Evolutionary conservation across 176 grass and related monocot species (phyloP).

Genomic region (Eleusine indica): DNA sequence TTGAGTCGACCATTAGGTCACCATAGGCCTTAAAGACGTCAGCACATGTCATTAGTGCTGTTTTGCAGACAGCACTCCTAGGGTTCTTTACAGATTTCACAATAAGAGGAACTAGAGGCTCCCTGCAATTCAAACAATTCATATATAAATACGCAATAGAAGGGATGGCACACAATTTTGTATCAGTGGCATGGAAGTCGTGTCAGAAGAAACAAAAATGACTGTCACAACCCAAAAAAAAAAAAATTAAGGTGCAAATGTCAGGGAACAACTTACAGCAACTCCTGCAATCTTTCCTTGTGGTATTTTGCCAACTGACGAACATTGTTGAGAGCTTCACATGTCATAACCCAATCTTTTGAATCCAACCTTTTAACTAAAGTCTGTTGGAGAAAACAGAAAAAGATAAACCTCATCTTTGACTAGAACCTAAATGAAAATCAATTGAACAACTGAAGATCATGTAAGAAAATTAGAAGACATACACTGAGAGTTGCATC

Average conservation of each 20-base stretch:
- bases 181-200: conserved; percentile 9
- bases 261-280: conserved; percentile 64
- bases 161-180: neutral
- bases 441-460: neutral
- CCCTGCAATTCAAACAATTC: conserved; percentile 52
- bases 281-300: conserved; percentile 77
- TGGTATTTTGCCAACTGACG: conserved; percentile 84
- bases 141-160: conserved; percentile 23
- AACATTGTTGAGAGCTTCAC: conserved; percentile 95
- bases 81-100: conserved; percentile 97
- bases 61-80: conserved; percentile 98
- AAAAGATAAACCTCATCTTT: conserved; percentile 28
- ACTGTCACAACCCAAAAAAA: neutral
- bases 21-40: conserved; percentile 89
- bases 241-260: neutral
- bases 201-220: conserved; percentile 4
- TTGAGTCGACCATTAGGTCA: conserved; percentile 71
- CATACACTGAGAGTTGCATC: conserved; percentile 55
- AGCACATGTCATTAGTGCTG: conserved; percentile 87
- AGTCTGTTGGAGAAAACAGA: conserved; percentile 48
- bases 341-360: conserved; percentile 88
- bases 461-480: conserved; percentile 12
- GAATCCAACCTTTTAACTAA: conserved; percentile 84
- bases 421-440: neutral
- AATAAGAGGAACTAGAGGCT: conserved; percentile 68